phyloP scores from a whole-genome alignment of 495 filamentous ascomycete genomes.

The Aspergillus cavernicola region DNA sequence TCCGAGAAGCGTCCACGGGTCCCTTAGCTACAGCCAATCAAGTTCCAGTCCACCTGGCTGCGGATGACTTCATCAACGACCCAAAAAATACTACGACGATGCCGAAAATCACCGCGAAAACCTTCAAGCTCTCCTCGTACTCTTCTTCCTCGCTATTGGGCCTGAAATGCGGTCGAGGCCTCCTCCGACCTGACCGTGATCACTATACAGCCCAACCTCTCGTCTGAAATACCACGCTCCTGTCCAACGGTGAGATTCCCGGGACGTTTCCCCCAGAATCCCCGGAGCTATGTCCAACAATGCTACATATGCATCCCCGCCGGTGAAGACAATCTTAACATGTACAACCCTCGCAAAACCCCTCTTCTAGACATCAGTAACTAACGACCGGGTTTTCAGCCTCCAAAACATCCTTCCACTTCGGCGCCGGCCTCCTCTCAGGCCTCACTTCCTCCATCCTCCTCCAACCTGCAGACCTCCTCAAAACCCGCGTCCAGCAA shows the following conservation, averaged over 20 bases:
- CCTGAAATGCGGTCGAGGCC: neutral
- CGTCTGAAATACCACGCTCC: neutral
- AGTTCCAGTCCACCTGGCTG: neutral
- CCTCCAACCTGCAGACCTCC: conserved; percentile 91
- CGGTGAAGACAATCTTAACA: conserved; percentile 34
- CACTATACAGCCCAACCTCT: neutral
- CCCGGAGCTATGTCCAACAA: conserved; percentile 34
- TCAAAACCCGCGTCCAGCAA: conserved; percentile 88
- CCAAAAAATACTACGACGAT: conserved; percentile 1
- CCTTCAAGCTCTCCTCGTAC: neutral
- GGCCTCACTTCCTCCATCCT: conserved; percentile 83
- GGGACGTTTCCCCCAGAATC: conserved; percentile 1
- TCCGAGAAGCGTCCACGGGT: too few relatives aligned
- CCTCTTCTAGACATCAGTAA: neutral
- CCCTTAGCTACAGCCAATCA: conserved; percentile 1
- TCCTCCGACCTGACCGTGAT: neutral
- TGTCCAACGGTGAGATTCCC: neutral
- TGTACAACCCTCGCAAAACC: conserved; percentile 19
- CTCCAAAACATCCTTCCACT: conserved; percentile 66
- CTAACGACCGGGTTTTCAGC: conserved; percentile 18
- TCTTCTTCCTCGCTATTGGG: neutral
- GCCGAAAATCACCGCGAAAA: neutral
- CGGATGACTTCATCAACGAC: conserved; percentile 7
- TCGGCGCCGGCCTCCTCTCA: conserved; percentile 81
- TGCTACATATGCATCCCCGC: conserved; percentile 28